phyloP scores from a whole-genome alignment of 257 asterid genomes.

The Lycium ferocissimum region DNA sequence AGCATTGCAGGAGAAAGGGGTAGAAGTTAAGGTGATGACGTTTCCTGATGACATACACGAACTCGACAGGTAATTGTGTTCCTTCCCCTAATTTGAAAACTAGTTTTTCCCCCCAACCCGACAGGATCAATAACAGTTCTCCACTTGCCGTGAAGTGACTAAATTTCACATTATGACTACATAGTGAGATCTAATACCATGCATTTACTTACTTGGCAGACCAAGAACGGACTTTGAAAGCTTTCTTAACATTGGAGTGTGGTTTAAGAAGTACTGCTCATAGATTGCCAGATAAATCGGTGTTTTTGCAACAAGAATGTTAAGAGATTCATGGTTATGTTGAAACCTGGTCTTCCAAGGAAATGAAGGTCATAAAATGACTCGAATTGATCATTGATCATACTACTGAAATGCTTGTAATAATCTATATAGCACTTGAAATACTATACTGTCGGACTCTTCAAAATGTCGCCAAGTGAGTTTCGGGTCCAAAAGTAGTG shows the following conservation, averaged over 20 bases:
- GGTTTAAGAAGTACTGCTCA: slow-evolving; percentile 86
- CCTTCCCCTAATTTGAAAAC: background rate
- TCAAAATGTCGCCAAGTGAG: background rate
- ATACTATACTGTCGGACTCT: background rate
- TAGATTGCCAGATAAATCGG: slow-evolving; percentile 28
- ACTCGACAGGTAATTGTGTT: slow-evolving; percentile 61
- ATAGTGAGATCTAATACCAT: background rate
- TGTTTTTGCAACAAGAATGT: slow-evolving; percentile 22
- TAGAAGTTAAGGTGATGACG: slow-evolving; percentile 67
- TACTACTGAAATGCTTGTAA: background rate
- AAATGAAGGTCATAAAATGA: slow-evolving; percentile 4
- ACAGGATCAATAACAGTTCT: slow-evolving; percentile 1
- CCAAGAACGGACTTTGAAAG: slow-evolving; percentile 92
- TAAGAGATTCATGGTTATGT: background rate
- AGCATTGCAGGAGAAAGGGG: slow-evolving; percentile 82
- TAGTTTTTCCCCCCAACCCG: background rate
- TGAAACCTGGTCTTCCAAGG: background rate
- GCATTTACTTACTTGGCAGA: slow-evolving; percentile 50
- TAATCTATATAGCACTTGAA: background rate
- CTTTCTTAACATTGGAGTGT: slow-evolving; percentile 75
- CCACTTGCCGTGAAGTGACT: background rate
- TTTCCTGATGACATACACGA: slow-evolving; percentile 80
- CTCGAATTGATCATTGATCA: background rate
- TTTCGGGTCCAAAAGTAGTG: background rate
- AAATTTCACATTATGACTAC: background rate